These are phyloP conservation scores for Zygotorulaspora danielsina DNA, from an alignment of 805 yeast species.

Conservation along the genomic window DNA sequence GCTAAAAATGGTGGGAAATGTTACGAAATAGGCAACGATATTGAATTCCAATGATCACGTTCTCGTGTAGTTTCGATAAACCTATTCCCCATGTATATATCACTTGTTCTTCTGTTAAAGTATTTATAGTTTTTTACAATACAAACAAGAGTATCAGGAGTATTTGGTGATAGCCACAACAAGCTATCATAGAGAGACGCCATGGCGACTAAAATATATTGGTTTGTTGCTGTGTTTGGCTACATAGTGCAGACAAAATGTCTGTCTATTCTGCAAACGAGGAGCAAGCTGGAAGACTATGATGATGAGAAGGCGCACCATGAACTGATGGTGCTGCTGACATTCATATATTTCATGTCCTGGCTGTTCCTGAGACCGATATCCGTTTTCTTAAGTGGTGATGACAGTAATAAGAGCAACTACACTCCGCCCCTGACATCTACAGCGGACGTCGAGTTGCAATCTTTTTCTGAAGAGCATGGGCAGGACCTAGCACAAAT, in stretches of 20 bases:
- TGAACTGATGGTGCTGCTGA: slow-evolving; percentile 19
- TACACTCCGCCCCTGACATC: not conserved
- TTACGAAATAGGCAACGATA: too few species aligned
- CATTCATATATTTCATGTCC: slow-evolving; percentile 26
- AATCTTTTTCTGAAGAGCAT: slow-evolving; percentile 5
- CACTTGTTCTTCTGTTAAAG: too few species aligned
- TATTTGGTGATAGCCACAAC: too few species aligned
- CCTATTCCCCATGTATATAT: too few species aligned
- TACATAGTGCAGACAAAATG: slow-evolving; percentile 32
- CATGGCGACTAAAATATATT: slow-evolving; percentile 18
- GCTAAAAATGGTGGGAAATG: not conserved
- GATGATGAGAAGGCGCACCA: slow-evolving; percentile 14
- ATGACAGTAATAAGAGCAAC: slow-evolving; percentile 1
- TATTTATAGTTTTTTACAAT: too few species aligned
- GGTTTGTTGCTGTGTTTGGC: slow-evolving; percentile 27
- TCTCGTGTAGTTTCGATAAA: too few species aligned
- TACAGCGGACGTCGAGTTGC: slow-evolving; percentile 7
- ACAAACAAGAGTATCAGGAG: too few species aligned
- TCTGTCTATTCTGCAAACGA: slow-evolving; percentile 22
- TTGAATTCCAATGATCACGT: too few species aligned
- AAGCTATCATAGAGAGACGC: too few species aligned
- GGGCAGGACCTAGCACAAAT: not conserved
- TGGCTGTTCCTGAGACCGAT: slow-evolving; percentile 28
- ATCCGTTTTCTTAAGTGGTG: slow-evolving; percentile 9
- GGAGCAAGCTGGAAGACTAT: slow-evolving; percentile 7